Evolutionary conservation across 139 green algal genomes (phyloP), one percentile per base, ranked within the genome.

Genomic region (Nannochloris sp.): DNA sequence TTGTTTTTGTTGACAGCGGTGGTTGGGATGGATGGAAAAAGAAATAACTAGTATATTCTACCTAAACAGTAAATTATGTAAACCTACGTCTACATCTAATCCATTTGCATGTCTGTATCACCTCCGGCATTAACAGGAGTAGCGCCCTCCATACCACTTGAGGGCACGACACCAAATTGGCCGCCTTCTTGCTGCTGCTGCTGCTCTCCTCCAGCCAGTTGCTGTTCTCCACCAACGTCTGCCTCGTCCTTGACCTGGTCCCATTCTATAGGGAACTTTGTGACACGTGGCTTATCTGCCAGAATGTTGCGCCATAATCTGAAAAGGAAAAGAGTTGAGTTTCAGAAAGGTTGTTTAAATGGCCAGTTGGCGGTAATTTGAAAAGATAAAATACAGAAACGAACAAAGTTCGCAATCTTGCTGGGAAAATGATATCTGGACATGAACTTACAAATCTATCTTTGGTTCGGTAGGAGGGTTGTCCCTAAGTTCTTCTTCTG

Each of bases 281-380:
- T 97, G 2, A 97, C 90, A 15, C 92, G 74, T 6, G 91, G 92
- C 77, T 98, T 95, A 61, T 95, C 91, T 1, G 85, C 85, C 14
- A 96, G 68, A 30, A 97, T 91, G 70, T 72, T 85, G 8, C 92
- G 80, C 35, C 69, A 38, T 36, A 92, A 65, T 65, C 77, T 83
- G 68, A 10, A 19, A 51, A 51, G 19, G 19, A 19, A 19, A 51
- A n/a, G n/a, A n/a, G n/a, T n/a, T n/a, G n/a, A n/a, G n/a, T 58
- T 19, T 51, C 19, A n/a, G 42, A n/a, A n/a, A n/a, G n/a, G n/a
- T n/a, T n/a, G n/a, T n/a, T n/a, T n/a, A n/a, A n/a, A n/a, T n/a
- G n/a, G n/a, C n/a, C n/a, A n/a, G n/a, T n/a, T n/a, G n/a, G n/a
- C n/a, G n/a, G n/a, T n/a, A n/a, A n/a, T n/a, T n/a, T 51, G 19